These are phyloP conservation scores for Aspergillus caelatus DNA, from an alignment of 2,329 filamentous ascomycete species.

Conservation along the genomic window DNA sequence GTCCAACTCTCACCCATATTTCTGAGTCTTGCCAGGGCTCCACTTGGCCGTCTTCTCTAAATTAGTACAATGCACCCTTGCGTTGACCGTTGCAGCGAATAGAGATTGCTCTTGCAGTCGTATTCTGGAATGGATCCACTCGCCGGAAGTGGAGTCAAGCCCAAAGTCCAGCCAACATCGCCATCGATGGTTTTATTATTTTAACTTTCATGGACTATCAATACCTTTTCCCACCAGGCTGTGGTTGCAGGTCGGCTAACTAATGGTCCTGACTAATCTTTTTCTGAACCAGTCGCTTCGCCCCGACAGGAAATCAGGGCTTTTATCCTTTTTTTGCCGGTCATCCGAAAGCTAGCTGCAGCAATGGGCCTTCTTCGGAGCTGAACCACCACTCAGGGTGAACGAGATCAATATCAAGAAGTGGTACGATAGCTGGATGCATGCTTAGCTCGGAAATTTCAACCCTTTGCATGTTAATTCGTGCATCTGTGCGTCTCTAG, in stretches of 20 bases:
- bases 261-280: background rate
- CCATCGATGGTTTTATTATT: background rate
- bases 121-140: background rate
- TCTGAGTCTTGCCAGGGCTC: background rate
- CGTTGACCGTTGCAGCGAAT: background rate
- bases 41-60: background rate
- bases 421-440: background rate
- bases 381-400: background rate
- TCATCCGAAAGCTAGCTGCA: conserved; percentile 1
- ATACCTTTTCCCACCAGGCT: background rate
- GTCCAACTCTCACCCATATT: background rate
- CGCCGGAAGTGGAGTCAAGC: background rate
- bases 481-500: background rate
- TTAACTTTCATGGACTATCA: background rate
- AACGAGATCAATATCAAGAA: background rate
- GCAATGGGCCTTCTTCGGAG: background rate
- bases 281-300: background rate
- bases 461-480: background rate
- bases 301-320: conserved; percentile 1
- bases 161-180: background rate
- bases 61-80: background rate
- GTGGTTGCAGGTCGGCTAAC: too few relatives aligned
- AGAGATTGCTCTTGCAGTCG: too few relatives aligned
- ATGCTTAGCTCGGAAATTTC: background rate
- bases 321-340: conserved; percentile 6